A percentile compares a stretch with the other conserved stretches of the same genome.
phyloP scores from a whole-genome alignment of 805 yeast genomes.

The Wickerhamomyces bovis region DNA sequence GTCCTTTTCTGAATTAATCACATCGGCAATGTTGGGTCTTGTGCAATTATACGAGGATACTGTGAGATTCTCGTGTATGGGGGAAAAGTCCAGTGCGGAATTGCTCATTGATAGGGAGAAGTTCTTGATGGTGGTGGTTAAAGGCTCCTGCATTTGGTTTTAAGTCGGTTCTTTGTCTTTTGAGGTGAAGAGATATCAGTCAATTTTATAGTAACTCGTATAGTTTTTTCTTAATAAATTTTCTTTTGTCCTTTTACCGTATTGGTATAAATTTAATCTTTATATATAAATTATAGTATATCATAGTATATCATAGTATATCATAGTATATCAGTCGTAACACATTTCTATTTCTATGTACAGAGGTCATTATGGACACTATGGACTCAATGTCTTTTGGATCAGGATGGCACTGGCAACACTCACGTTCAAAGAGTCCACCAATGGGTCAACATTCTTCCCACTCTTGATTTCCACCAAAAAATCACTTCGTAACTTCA shows the following conservation, averaged over 20 bases:
- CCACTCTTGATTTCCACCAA: slow-evolving; percentile 30
- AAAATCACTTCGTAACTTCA: slow-evolving; percentile 52
- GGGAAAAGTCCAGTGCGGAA: neutral
- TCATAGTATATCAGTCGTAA: neutral
- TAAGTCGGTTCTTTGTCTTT: no score
- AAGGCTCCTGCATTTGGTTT: neutral
- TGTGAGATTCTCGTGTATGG: neutral
- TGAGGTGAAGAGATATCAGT: no score
- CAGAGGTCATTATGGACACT: neutral
- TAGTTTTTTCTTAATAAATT: no score
- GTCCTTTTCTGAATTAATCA: neutral
- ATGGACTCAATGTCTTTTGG: slow-evolving; percentile 14
- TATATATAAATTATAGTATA: no score
- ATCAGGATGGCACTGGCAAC: slow-evolving; percentile 79
- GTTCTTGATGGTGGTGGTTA: neutral
- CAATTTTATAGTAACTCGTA: no score
- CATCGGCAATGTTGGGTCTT: neutral
- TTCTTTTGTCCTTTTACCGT: no score
- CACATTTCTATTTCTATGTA: neutral
- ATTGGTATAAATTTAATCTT: no score
- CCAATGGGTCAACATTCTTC: slow-evolving; percentile 28
- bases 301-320: no score
- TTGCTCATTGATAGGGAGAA: neutral
- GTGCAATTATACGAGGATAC: neutral
- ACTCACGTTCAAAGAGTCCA: slow-evolving; percentile 84